These are phyloP conservation scores for Arachnopeziza araneosa DNA, from an alignment of 2,329 filamentous ascomycete genomes.

Conservation along the genomic window DNA sequence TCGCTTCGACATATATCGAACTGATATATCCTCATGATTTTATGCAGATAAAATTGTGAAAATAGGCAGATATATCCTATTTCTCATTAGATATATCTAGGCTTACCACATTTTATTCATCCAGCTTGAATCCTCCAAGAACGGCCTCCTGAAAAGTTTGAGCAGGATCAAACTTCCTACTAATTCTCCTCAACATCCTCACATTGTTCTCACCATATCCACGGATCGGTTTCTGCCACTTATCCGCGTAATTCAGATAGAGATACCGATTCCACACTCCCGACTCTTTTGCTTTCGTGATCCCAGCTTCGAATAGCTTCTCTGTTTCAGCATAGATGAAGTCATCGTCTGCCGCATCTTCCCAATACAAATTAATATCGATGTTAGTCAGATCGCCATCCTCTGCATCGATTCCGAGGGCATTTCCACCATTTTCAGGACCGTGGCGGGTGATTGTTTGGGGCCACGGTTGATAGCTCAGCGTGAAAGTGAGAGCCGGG, in stretches of 20 bases:
- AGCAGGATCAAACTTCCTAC: conserved; percentile 1
- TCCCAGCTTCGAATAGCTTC: not conserved
- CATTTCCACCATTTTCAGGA: not conserved
- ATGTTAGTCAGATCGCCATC: not conserved
- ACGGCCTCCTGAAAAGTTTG: not conserved
- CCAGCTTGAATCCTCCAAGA: not conserved
- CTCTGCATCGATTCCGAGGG: not conserved
- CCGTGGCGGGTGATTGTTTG: not conserved
- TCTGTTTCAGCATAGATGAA: not conserved
- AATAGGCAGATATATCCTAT: no score
- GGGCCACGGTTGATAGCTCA: not conserved
- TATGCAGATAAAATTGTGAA: no score
- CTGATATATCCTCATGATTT: no score
- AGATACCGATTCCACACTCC: not conserved
- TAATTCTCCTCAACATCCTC: not conserved
- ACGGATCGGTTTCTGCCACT: not conserved
- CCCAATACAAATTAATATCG: not conserved
- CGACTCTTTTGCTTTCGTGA: not conserved
- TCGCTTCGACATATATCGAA: no score
- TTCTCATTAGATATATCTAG: no score
- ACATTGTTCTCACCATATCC: not conserved
- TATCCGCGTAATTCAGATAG: not conserved
- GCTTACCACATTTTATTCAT: not conserved
- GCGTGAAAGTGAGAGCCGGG: not conserved
- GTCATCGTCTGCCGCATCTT: not conserved